Conservation (phyloP, 2,329 filamentous ascomycete genomes). For the Penicillium sp. region DNA sequence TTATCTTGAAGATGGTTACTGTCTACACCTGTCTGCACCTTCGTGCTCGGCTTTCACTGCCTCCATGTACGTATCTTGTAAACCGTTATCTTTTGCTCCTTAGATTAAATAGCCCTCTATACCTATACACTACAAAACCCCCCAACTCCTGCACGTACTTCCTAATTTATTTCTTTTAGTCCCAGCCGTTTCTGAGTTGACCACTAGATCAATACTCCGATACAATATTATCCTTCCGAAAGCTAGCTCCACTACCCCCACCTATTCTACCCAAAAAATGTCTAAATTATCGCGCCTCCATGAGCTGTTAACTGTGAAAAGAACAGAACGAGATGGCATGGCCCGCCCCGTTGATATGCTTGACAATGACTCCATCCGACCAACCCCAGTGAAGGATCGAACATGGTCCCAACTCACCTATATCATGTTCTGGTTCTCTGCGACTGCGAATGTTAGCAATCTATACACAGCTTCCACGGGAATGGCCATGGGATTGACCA, state of each 20-base stretch:
- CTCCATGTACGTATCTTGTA: too few relatives aligned
- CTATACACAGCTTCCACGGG: conserved; percentile 44
- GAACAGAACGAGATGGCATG: conserved; percentile 18
- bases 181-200: neutral
- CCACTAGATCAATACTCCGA: neutral
- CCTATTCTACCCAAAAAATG: neutral
- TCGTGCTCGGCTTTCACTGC: too few relatives aligned
- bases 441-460: conserved; percentile 39
- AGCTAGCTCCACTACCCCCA: neutral
- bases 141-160: neutral
- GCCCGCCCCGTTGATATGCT: conserved; percentile 22
- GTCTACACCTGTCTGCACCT: too few relatives aligned
- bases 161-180: neutral
- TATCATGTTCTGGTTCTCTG: conserved; percentile 46
- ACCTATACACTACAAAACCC: neutral
- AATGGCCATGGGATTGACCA: conserved; percentile 47
- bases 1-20: too few relatives aligned
- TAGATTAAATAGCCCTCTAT: neutral
- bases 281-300: conserved; percentile 12
- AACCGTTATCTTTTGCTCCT: too few relatives aligned
- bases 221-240: neutral
- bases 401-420: conserved; percentile 46
- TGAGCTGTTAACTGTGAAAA: conserved; percentile 19
- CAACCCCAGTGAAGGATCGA: conserved; percentile 41
- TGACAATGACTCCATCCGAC: conserved; percentile 45